Evolutionary conservation across 192 early-diverging fungal genomes (phyloP).

Genomic region (Gigaspora rosea): DNA sequence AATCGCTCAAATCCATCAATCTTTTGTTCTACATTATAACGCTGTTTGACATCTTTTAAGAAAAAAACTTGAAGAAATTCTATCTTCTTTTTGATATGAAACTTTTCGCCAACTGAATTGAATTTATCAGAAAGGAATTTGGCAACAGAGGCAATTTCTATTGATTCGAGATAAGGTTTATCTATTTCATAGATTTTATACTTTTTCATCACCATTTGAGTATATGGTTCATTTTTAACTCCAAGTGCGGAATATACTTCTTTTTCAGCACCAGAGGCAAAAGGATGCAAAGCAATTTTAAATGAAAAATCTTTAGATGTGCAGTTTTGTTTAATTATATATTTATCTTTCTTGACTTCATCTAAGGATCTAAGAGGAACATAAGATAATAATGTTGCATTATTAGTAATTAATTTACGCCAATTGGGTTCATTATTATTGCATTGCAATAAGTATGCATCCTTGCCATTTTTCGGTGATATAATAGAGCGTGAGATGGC

Average conservation of each 20-base stretch:
- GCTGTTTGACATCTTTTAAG: not conserved
- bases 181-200: not conserved
- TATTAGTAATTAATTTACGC: too few relatives aligned
- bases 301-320: too few relatives aligned
- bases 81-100: not conserved
- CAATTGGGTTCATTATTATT: too few relatives aligned
- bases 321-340: too few relatives aligned
- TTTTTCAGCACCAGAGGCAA: too few relatives aligned
- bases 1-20: conserved; percentile 10
- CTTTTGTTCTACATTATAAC: conserved; percentile 6
- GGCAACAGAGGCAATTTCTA: conserved; percentile 10
- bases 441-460: too few relatives aligned
- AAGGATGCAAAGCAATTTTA: too few relatives aligned
- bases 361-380: too few relatives aligned
- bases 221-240: not conserved
- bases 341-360: too few relatives aligned
- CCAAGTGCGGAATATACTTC: not conserved
- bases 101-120: not conserved
- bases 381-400: too few relatives aligned
- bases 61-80: conserved; percentile 4
- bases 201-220: conserved; percentile 10
- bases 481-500: too few relatives aligned
- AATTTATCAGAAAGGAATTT: conserved; percentile 7
- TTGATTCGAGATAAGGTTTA: conserved; percentile 11
- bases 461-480: too few relatives aligned